Percentiles rank a stretch among this genome's conserved stretches.
Conservation (phyloP, 805 yeast species). For the Ogataea naganishii region DNA sequence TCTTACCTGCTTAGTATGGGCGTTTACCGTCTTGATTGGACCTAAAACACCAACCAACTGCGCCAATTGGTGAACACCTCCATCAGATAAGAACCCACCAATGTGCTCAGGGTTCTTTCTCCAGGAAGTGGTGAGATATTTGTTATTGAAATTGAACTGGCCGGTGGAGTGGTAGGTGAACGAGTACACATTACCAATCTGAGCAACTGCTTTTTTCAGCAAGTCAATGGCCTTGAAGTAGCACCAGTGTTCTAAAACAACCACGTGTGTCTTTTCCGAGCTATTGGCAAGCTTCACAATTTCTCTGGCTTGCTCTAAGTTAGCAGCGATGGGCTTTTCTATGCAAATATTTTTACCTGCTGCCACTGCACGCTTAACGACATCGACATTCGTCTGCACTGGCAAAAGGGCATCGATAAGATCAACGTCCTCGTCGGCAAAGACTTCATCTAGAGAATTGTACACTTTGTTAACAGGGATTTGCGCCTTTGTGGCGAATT, state of each 20-base stretch:
- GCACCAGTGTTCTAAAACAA: constrained; percentile 82
- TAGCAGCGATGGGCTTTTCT: constrained; percentile 93
- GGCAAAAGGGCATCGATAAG: constrained; percentile 83
- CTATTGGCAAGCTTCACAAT: constrained; percentile 65
- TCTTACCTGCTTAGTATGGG: constrained; percentile 69
- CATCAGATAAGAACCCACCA: constrained; percentile 90
- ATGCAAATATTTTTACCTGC: constrained; percentile 71
- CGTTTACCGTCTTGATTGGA: constrained; percentile 59
- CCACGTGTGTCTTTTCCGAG: constrained; percentile 43
- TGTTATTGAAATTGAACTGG: constrained; percentile 50
- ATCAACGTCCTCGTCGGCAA: constrained; percentile 60
- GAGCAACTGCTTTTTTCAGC: constrained; percentile 48
- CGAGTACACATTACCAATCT: constrained; percentile 66
- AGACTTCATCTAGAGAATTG: constrained; percentile 53
- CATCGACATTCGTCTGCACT: constrained; percentile 68
- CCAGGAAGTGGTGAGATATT: constrained; percentile 72
- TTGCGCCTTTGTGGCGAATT: constrained; percentile 59
- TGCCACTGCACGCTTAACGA: constrained; percentile 60
- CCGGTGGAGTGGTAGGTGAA: constrained; percentile 73
- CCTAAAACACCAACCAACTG: constrained; percentile 79
- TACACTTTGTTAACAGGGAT: constrained; percentile 42
- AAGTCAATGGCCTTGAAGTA: constrained; percentile 51
- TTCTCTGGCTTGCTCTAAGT: constrained; percentile 68
- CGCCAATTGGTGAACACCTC: constrained; percentile 95
- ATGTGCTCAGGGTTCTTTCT: constrained; percentile 84